Percentiles rank a stretch among this genome's conserved stretches.
Conservation (phyloP, 2,329 filamentous ascomycete species). For the Trichoderma sp. region DNA sequence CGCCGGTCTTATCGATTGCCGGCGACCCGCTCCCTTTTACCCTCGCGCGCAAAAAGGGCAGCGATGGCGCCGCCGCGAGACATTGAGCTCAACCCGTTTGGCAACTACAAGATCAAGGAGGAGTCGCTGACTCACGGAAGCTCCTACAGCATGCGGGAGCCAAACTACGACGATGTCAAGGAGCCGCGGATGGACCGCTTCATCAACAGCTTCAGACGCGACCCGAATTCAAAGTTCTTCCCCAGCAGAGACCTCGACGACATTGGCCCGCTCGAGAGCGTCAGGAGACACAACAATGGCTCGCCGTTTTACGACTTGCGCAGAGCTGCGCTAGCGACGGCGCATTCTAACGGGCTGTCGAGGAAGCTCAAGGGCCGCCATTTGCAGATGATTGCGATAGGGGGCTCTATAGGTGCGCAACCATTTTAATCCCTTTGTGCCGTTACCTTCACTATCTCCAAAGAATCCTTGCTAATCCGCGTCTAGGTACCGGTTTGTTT, state of each 20-base stretch:
- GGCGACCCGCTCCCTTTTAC: slow-evolving; percentile 3
- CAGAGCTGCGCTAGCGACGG: slow-evolving; percentile 62
- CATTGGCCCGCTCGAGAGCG: slow-evolving; percentile 18
- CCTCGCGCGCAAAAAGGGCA: slow-evolving; percentile 14
- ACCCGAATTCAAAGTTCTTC: slow-evolving; percentile 50
- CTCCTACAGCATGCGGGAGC: slow-evolving; percentile 51
- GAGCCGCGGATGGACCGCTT: slow-evolving; percentile 42
- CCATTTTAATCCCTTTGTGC: neutral
- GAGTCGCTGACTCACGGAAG: slow-evolving; percentile 52
- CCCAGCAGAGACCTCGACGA: slow-evolving; percentile 40
- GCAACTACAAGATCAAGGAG: slow-evolving; percentile 56
- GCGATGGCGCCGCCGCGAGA: slow-evolving; percentile 41
- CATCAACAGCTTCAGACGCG: slow-evolving; percentile 62
- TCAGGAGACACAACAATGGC: slow-evolving; percentile 33
- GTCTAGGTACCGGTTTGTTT: slow-evolving; percentile 74
- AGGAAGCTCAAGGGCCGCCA: slow-evolving; percentile 79
- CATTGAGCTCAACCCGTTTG: slow-evolving; percentile 57
- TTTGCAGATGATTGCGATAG: slow-evolving; percentile 96
- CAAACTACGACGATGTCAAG: slow-evolving; percentile 41
- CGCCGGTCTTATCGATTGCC: slow-evolving; percentile 6
- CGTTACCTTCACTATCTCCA: neutral
- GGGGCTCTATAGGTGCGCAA: slow-evolving; percentile 74
- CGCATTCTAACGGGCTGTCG: slow-evolving; percentile 71
- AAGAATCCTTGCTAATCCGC: neutral
- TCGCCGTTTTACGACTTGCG: slow-evolving; percentile 55